Base-by-base conservation (phyloP, 2,329 filamentous ascomycete species). In the Teratosphaeria pseudoeucalypti region DNA sequence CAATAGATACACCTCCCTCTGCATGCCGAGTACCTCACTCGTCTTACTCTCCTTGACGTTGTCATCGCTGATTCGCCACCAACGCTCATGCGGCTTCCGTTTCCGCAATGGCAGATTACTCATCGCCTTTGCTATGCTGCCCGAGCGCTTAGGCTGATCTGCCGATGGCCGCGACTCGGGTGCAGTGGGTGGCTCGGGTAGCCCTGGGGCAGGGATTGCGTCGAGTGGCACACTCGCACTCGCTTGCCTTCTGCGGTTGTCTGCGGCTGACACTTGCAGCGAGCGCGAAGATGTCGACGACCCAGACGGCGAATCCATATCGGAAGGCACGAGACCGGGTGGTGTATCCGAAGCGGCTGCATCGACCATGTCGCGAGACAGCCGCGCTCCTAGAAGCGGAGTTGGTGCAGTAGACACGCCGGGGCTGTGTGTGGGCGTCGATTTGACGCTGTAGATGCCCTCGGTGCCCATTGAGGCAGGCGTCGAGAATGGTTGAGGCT, bases 31-130 rank as follows among this genome's bases (percentile, higher is more conserved):
- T 6, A 99, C 90, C 66, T 99, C 94, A 58, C 82, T 84, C 6
- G 92, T 97, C 78, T 92, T 96, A 65, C 90, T 88, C 75, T 97
- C 92, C 71, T 92, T 94, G 68, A 97, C 85, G 75, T 95, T 96
- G 65, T 99, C 94, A 72, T 99, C 94, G 65, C 92, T 96, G 65
- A 99, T 95, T 39, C 94, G 85, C 94, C 94, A 99, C 94, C 94
- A 99, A 49, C 88, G 85, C 69, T 95, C 87, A 53, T 81, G 82
- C 12, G 78, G 74, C 69, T 83, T 85, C 65, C 81, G 83, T 52
- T 63, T 62, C 26, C 63, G 62, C n/a, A 60, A 57, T 11, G 58
- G 37, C 29, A 84, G 72, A 64, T 79, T 84, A 60, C 75, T 73
- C 27, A 78, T 76, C 56, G 56, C 58, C 54, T 29, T 55, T 19